These are phyloP conservation scores for Oryza nivara DNA, from an alignment of 176 grass and related monocot genomes.

Conservation along the genomic window DNA sequence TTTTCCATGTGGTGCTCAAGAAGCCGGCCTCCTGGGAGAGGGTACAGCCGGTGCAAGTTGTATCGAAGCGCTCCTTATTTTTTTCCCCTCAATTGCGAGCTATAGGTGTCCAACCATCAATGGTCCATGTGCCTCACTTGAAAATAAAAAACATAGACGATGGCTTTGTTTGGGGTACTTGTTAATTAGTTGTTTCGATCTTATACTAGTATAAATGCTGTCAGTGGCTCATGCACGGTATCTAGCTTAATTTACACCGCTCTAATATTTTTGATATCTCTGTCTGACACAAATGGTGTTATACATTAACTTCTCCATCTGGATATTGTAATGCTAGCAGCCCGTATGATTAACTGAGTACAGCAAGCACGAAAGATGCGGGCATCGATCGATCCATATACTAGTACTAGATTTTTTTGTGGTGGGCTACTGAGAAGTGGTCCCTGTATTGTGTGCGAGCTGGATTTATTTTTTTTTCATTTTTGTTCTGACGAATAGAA, in stretches of 20 bases:
- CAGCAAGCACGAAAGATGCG: not conserved
- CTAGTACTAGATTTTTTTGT: not conserved
- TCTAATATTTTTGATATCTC: not conserved
- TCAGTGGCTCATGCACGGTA: slow-evolving; percentile 1
- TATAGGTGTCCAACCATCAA: slow-evolving; percentile 17
- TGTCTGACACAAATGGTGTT: not conserved
- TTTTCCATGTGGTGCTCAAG: slow-evolving; percentile 28
- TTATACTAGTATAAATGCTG: slow-evolving; percentile 18
- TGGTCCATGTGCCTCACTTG: slow-evolving; percentile 53
- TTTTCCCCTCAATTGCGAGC: not conserved
- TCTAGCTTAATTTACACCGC: not conserved
- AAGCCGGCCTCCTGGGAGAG: not conserved
- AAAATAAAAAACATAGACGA: not conserved
- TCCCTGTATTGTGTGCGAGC: not conserved
- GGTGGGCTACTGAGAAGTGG: slow-evolving; percentile 10
- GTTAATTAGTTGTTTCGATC: slow-evolving; percentile 2
- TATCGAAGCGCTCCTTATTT: slow-evolving; percentile 24
- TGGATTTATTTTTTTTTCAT: not conserved
- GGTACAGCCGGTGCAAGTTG: slow-evolving; percentile 47
- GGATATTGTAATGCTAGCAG: not conserved
- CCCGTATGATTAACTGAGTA: not conserved
- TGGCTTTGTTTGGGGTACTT: not conserved
- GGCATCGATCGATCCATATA: not conserved
- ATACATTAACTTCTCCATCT: not conserved
- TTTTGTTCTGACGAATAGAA: not conserved